phyloP scores from a whole-genome alignment of 495 filamentous ascomycete genomes.

The Penicillium waksmanii region DNA sequence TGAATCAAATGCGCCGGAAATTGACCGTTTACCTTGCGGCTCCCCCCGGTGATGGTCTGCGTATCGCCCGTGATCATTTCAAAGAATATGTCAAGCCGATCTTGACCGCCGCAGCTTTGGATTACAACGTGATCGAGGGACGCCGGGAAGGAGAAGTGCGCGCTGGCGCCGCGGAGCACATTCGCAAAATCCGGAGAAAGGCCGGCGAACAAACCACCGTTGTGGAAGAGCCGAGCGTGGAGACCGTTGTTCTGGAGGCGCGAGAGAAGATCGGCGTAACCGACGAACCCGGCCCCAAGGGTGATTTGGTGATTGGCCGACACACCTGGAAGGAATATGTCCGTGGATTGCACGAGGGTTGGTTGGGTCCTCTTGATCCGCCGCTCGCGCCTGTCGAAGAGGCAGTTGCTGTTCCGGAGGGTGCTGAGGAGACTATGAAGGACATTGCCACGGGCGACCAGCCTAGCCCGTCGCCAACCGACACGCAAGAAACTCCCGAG shows the following conservation, averaged over 20 bases:
- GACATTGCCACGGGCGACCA: slow-evolving; percentile 34
- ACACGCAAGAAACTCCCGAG: slow-evolving; percentile 23
- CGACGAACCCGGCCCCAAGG: slow-evolving; percentile 72
- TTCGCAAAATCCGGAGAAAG: slow-evolving; percentile 67
- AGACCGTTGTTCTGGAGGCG: slow-evolving; percentile 59
- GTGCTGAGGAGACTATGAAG: slow-evolving; percentile 32
- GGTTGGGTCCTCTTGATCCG: slow-evolving; percentile 80
- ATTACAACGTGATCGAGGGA: slow-evolving; percentile 95
- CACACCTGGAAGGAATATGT: slow-evolving; percentile 99
- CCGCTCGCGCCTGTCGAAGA: slow-evolving; percentile 30
- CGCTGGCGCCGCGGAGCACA: slow-evolving; percentile 76
- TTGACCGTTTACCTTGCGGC: slow-evolving; percentile 84
- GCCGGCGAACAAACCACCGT: slow-evolving; percentile 53
- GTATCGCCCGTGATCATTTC: slow-evolving; percentile 86
- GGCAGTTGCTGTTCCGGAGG: slow-evolving; percentile 29
- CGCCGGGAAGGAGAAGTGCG: slow-evolving; percentile 85
- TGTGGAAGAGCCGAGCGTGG: slow-evolving; percentile 40
- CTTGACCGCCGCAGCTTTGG: slow-evolving; percentile 83
- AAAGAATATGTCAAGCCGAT: slow-evolving; percentile 95
- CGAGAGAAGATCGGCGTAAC: slow-evolving; percentile 63
- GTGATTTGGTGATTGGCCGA: slow-evolving; percentile 87
- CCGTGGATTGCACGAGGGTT: slow-evolving; percentile 90
- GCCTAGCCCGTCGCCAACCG: slow-evolving; percentile 7
- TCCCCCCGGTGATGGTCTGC: slow-evolving; percentile 83
- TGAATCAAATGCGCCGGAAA: slow-evolving; percentile 76